These are phyloP conservation scores for Yarrowia alimentaria DNA, from an alignment of 805 yeast genomes.

Conservation along the genomic window DNA sequence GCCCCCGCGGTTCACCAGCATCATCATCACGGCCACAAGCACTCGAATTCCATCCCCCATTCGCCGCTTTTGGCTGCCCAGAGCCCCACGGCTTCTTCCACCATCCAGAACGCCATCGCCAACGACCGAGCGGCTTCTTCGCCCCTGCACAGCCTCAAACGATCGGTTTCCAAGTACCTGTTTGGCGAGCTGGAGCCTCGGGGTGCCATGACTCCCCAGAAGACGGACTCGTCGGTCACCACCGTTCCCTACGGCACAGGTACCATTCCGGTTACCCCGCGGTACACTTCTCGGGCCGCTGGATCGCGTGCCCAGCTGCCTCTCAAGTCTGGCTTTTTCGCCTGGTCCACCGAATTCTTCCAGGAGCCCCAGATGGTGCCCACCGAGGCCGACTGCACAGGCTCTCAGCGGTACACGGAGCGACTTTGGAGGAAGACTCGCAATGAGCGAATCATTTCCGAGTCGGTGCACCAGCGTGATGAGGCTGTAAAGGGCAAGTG, in stretches of 20 bases:
- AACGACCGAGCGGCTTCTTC: conserved; percentile 10
- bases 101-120: conserved; percentile 19
- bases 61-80: conserved; percentile 10
- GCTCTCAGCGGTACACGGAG: conserved; percentile 78
- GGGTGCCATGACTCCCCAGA: not conserved
- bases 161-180: conserved; percentile 34
- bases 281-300: conserved; percentile 33
- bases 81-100: conserved; percentile 25
- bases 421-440: conserved; percentile 87
- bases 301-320: conserved; percentile 37
- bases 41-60: conserved; percentile 3
- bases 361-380: conserved; percentile 94
- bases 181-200: conserved; percentile 8
- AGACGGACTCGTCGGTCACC: conserved; percentile 32
- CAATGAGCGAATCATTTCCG: conserved; percentile 80
- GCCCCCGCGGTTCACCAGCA: too few relatives aligned
- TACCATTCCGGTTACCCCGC: conserved; percentile 37
- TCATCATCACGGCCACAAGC: too few relatives aligned
- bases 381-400: conserved; percentile 85
- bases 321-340: conserved; percentile 41
- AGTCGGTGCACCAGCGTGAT: conserved; percentile 87
- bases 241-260: conserved; percentile 39
- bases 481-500: conserved; percentile 82
- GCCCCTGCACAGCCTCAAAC: conserved; percentile 29
- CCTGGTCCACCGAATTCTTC: conserved; percentile 73